phyloP scores from a whole-genome alignment of 1,139 yeast species.

The Nakaseomyces uthaithaninus region DNA sequence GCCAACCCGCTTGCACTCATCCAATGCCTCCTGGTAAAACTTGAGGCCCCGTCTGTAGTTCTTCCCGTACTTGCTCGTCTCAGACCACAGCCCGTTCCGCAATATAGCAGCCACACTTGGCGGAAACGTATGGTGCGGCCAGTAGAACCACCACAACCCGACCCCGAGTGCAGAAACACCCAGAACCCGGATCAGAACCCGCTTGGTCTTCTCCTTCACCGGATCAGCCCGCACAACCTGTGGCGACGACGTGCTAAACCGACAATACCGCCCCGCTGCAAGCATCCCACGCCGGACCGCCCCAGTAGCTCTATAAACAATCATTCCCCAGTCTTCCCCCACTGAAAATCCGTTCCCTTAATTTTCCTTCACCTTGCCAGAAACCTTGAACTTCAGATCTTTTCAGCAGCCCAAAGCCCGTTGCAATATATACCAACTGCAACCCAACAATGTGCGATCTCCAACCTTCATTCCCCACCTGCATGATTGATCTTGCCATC shows the following conservation, averaged over 20 bases:
- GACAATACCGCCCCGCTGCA: too few species aligned
- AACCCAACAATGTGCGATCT: too few species aligned
- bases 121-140: conserved; percentile 54
- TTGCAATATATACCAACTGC: too few species aligned
- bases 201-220: conserved; percentile 1
- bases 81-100: conserved; percentile 78
- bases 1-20: conserved; percentile 39
- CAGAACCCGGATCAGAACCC: background rate
- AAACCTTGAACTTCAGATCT: too few species aligned
- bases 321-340: too few species aligned
- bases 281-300: too few species aligned
- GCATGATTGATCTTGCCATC: too few species aligned
- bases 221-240: background rate
- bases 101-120: conserved; percentile 51
- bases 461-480: too few species aligned
- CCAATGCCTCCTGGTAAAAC: conserved; percentile 51
- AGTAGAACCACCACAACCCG: conserved; percentile 43
- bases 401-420: too few species aligned
- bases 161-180: conserved; percentile 2
- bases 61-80: conserved; percentile 57
- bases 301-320: background rate
- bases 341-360: too few species aligned
- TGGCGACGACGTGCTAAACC: background rate
- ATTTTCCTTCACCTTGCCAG: too few species aligned
- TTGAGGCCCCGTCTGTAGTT: conserved; percentile 56